Evolutionary conservation across 257 asterid genomes (phyloP).

Genomic region (Solanum acaule): DNA sequence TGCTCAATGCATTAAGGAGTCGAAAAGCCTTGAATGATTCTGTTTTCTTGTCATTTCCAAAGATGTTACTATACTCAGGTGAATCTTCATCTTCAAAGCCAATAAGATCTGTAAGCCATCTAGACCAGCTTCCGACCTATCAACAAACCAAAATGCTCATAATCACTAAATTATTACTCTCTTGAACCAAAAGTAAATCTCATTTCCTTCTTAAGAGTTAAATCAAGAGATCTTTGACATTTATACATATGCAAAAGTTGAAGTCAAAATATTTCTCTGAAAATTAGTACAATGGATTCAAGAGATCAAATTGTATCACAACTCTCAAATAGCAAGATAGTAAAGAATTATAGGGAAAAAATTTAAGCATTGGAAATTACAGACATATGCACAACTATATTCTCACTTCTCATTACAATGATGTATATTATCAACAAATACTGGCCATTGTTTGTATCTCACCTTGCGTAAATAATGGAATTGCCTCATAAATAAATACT

Average conservation of each 20-base stretch:
- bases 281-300: background rate
- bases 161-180: background rate
- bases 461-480: background rate
- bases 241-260: background rate
- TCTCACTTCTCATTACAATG: background rate
- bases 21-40: slow-evolving; percentile 61
- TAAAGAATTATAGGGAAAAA: background rate
- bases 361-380: background rate
- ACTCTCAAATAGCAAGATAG: background rate
- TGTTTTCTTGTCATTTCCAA: slow-evolving; percentile 16
- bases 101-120: slow-evolving; percentile 77
- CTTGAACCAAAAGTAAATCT: background rate
- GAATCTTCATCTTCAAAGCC: slow-evolving; percentile 58
- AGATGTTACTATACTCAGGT: slow-evolving; percentile 15
- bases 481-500: background rate
- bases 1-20: slow-evolving; percentile 71
- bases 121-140: slow-evolving; percentile 84
- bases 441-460: background rate
- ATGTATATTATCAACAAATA: background rate
- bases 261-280: background rate
- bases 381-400: background rate
- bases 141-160: background rate
- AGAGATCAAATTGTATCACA: background rate
- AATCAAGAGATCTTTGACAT: background rate
- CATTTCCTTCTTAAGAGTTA: background rate